phyloP scores from a whole-genome alignment of 768 basidiomycete species.

The Russula abietina region DNA sequence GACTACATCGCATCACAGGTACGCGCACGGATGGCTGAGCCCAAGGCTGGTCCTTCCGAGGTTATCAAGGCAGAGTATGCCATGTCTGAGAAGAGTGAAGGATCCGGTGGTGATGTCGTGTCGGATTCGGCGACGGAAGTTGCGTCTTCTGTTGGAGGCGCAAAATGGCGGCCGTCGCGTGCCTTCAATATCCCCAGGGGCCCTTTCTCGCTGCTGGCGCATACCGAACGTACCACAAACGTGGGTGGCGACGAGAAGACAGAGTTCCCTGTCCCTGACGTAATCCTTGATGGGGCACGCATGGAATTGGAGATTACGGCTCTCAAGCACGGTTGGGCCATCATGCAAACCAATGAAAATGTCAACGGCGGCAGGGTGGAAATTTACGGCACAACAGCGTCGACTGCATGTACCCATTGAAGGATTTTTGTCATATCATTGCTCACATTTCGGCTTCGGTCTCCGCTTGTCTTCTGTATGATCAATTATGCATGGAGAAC shows the following conservation, averaged over 20 bases:
- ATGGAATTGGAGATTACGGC: conserved; percentile 10
- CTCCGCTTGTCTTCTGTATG: not conserved
- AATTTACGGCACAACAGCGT: not conserved
- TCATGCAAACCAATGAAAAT: conserved; percentile 12
- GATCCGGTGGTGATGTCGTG: not conserved
- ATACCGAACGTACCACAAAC: not conserved
- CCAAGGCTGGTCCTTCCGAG: not conserved
- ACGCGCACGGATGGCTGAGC: not conserved
- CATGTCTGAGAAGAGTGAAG: conserved; percentile 3
- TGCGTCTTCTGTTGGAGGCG: conserved; percentile 5
- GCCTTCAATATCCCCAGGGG: conserved; percentile 19
- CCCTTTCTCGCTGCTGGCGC: conserved; percentile 18
- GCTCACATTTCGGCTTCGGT: not conserved
- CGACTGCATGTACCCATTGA: not conserved
- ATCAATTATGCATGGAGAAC: not conserved
- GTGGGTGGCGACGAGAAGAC: conserved; percentile 5
- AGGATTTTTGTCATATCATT: not conserved
- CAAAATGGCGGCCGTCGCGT: not conserved
- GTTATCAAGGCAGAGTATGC: not conserved
- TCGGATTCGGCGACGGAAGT: conserved; percentile 21
- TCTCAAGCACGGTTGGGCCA: conserved; percentile 15
- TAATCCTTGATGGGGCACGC: conserved; percentile 18
- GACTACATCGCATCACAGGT: not conserved
- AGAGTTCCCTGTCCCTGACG: conserved; percentile 1
- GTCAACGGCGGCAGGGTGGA: conserved; percentile 21